Conservation (phyloP, 495 filamentous ascomycete species). For the Astrothelium subdiscretum region DNA sequence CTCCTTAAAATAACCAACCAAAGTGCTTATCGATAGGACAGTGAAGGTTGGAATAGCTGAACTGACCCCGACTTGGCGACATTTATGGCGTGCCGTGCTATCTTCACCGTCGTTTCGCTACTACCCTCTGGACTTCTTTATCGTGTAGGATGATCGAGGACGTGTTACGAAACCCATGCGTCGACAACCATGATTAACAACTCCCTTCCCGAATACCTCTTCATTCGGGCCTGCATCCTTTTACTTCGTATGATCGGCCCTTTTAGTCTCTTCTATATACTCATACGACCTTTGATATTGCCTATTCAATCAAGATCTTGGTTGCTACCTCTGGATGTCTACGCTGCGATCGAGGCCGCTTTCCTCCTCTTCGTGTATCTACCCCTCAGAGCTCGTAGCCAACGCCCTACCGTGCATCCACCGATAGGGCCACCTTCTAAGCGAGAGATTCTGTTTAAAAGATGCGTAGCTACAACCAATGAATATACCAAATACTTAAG, state of each 20-base stretch:
- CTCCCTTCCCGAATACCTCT: constrained; percentile 7
- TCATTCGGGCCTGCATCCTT: constrained; percentile 9
- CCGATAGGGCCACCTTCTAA: constrained; percentile 29
- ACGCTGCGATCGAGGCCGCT: constrained; percentile 31
- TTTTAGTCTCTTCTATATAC: constrained; percentile 3
- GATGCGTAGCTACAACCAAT: constrained; percentile 41
- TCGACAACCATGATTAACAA: constrained; percentile 11
- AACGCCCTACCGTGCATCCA: constrained; percentile 42
- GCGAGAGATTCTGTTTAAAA: constrained; percentile 40
- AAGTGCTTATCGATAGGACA: too few species aligned
- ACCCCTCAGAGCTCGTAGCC: constrained; percentile 39
- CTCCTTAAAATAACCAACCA: too few species aligned
- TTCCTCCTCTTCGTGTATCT: constrained; percentile 46
- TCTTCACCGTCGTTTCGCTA: too few species aligned
- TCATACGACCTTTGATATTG: neutral
- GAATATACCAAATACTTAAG: constrained; percentile 45
- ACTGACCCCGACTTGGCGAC: too few species aligned
- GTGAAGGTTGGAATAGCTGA: too few species aligned
- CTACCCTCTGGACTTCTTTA: too few species aligned
- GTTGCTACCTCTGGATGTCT: constrained; percentile 4
- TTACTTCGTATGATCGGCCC: constrained; percentile 13
- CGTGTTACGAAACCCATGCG: neutral
- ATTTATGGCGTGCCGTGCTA: too few species aligned
- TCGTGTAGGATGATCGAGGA: too few species aligned
- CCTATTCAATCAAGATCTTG: neutral